Base-by-base conservation (phyloP, 2,329 filamentous ascomycete genomes). In the Neonectria punicea region DNA sequence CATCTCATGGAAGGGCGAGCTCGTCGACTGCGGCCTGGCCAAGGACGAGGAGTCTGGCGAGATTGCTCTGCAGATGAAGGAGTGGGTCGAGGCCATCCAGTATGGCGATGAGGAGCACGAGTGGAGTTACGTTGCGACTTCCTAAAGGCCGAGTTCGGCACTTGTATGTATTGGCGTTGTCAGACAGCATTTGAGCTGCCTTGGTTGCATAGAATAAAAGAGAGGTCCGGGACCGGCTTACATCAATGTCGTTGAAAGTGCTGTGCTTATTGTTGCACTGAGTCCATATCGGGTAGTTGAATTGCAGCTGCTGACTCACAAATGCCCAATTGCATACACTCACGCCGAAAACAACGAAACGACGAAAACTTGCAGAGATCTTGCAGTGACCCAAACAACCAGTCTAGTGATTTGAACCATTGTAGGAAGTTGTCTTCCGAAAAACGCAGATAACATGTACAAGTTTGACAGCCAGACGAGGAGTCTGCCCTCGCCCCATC, bases 41-140 rank as follows among this genome's bases (percentile, higher is more conserved):
- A 89, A 92, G 72, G 84, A 89, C 53, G 88, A 97, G 80, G 95
- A 99, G 84, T 94, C 93, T 11, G 96, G 96, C 47, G 91, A 94
- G 76, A 86, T 98, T 75, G 92, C 96, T 10, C 82, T 89, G 74
- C 88, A 88, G 80, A 94, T 99, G 91, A 97, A 97, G 89, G 88
- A 91, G 74, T 99, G 96, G 96, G 98, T 99, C 68, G 94, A 97
- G 84, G 91, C 84, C 30, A 94, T 97, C 72, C 95, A 98, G 83
- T 98, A 98, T 78, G 96, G 96, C 68, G 94, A 98, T 70, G 92
- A 95, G 80, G 88, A 93, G 78, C 93, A 98, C 79, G 87, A 90
- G 70, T 99, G 96, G 96, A 98, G 94, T 85, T 90, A 90, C 73
- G 72, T 83, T 51, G 53, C 68, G 44, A 66, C 67, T 41, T 50